Conservation (phyloP, 2,329 filamentous ascomycete species). For the Chaetomiaceae sp. region DNA sequence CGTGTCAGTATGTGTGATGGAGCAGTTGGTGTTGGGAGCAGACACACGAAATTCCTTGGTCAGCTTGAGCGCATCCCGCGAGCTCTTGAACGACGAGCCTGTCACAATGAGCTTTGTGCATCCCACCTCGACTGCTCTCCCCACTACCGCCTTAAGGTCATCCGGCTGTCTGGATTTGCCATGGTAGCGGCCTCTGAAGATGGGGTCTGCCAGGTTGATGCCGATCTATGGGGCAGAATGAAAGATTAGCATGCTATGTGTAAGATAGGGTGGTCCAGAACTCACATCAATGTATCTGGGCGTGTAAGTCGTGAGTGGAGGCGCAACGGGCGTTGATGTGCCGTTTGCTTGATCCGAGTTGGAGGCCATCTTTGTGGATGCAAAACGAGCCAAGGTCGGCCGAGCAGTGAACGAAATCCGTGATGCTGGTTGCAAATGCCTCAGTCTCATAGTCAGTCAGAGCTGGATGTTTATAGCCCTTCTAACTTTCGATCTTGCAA, state of each 20-base stretch:
- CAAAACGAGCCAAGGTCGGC: background rate
- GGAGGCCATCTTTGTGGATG: conserved; percentile 18
- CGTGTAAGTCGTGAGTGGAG: conserved; percentile 31
- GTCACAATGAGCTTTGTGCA: conserved; percentile 91
- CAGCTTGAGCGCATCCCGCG: conserved; percentile 45
- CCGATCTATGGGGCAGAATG: conserved; percentile 56
- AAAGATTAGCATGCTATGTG: background rate
- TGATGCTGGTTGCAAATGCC: conserved; percentile 1
- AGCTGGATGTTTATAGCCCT: conserved; percentile 5
- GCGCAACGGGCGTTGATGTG: background rate
- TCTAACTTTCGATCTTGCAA: background rate
- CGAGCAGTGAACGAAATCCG: conserved; percentile 11
- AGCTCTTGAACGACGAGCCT: conserved; percentile 79
- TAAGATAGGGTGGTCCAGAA: conserved; percentile 5
- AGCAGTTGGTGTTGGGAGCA: background rate
- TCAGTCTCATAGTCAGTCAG: conserved; percentile 20
- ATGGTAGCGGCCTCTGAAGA: conserved; percentile 81
- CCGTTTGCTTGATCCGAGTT: conserved; percentile 8
- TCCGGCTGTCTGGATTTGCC: conserved; percentile 70
- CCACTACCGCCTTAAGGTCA: conserved; percentile 72
- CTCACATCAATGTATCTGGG: conserved; percentile 61
- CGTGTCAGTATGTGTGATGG: conserved; percentile 6
- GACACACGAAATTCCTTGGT: conserved; percentile 19
- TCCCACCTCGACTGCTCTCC: conserved; percentile 70
- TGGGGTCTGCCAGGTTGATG: conserved; percentile 91